Percentiles rank a stretch among this genome's conserved stretches.
phyloP scores from a whole-genome alignment of 2,329 filamentous ascomycete genomes.

The Fonsecaea pedrosoi region DNA sequence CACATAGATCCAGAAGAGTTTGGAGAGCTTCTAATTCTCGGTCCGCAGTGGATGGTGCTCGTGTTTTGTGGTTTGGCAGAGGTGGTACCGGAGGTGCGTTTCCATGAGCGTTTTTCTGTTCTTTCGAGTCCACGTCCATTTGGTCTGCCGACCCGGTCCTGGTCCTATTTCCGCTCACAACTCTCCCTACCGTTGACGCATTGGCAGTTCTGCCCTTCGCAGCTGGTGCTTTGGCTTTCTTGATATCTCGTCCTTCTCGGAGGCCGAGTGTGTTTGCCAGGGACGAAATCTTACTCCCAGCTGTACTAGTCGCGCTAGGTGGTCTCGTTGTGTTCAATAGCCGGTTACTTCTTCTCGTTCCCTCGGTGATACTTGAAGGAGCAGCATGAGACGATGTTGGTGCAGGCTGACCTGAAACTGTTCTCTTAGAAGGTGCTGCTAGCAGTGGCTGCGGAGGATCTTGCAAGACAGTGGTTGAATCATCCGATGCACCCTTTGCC shows the following conservation, averaged over 20 bases:
- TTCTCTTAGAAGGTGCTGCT: constrained; percentile 72
- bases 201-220: constrained; percentile 71
- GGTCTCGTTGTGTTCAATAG: constrained; percentile 75
- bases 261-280: constrained; percentile 64
- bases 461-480: constrained; percentile 45
- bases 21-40: constrained; percentile 78
- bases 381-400: constrained; percentile 54
- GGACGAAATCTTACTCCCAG: constrained; percentile 64
- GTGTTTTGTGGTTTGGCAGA: constrained; percentile 44
- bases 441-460: constrained; percentile 43
- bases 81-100: constrained; percentile 44
- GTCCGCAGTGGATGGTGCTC: constrained; percentile 33
- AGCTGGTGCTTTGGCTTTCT: constrained; percentile 79
- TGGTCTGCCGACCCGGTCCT: constrained; percentile 63
- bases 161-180: constrained; percentile 90
- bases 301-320: constrained; percentile 48
- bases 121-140: constrained; percentile 73
- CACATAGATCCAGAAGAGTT: constrained; percentile 79
- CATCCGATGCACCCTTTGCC: constrained; percentile 49
- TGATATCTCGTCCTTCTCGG: constrained; percentile 74
- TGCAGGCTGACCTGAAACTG: constrained; percentile 79
- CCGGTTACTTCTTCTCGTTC: constrained; percentile 70
- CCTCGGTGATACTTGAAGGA: constrained; percentile 65
- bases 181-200: constrained; percentile 76
- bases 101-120: constrained; percentile 49